Conservation (phyloP, 805 yeast genomes). For the Saccharomyces eubayanus region DNA sequence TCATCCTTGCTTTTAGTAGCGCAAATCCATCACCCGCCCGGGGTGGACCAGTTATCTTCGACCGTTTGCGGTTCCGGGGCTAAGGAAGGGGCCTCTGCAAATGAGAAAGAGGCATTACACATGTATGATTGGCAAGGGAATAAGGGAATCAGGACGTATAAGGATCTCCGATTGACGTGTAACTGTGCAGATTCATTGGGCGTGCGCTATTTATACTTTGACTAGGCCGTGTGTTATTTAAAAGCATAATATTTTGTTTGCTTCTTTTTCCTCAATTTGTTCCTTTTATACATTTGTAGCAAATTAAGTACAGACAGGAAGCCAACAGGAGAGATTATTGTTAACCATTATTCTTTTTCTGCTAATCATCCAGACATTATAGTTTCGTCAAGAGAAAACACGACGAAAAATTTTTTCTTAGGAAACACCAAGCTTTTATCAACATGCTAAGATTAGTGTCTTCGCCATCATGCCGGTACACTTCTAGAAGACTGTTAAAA, state of each 20-base stretch:
- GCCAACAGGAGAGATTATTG: neutral
- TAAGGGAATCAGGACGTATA: neutral
- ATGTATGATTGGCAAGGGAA: neutral
- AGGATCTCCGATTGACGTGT: neutral
- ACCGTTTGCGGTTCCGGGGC: neutral
- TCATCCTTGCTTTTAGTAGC: neutral
- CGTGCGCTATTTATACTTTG: neutral
- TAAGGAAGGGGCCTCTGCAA: neutral
- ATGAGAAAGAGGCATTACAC: neutral
- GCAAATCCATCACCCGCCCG: neutral
- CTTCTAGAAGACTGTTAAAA: slow-evolving; percentile 3
- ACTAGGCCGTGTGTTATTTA: neutral
- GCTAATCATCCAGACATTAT: neutral
- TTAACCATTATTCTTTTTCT: neutral
- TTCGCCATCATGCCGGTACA: neutral
- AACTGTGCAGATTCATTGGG: neutral
- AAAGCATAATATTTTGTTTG: neutral
- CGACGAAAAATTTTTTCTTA: neutral
- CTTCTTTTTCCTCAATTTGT: neutral
- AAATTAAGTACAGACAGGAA: neutral
- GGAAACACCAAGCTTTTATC: neutral
- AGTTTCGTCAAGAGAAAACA: neutral
- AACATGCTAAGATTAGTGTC: slow-evolving; percentile 9
- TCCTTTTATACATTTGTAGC: neutral
- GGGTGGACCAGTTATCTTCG: neutral